Evolutionary conservation across 1,139 yeast species (phyloP).

Genomic region (Yamadazyma sp.): DNA sequence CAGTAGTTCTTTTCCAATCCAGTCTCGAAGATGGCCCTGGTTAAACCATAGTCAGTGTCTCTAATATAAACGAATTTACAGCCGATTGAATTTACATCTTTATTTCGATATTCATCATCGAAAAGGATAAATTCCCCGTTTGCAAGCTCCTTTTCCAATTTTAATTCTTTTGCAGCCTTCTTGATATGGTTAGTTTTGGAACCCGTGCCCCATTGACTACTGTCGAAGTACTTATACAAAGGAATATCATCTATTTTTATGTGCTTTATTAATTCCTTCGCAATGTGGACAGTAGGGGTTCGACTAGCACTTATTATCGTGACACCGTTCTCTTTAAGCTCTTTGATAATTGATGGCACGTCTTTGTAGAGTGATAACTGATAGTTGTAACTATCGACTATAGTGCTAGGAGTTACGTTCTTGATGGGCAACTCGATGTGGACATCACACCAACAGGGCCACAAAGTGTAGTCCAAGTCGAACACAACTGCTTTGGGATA

Average conservation of each 20-base stretch:
- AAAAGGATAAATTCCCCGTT: constrained; percentile 57
- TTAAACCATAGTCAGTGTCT: constrained; percentile 49
- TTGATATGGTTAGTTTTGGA: constrained; percentile 61
- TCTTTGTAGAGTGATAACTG: constrained; percentile 56
- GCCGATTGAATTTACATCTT: constrained; percentile 62
- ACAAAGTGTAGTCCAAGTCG: constrained; percentile 73
- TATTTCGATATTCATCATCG: constrained; percentile 69
- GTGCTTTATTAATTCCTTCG: constrained; percentile 51
- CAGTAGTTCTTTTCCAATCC: constrained; percentile 28
- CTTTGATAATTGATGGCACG: constrained; percentile 55
- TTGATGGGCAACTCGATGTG: constrained; percentile 55
- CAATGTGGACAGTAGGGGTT: constrained; percentile 64
- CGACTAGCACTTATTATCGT: constrained; percentile 64
- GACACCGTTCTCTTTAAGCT: constrained; percentile 41
- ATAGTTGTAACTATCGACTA: constrained; percentile 49
- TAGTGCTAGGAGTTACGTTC: constrained; percentile 20
- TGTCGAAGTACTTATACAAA: constrained; percentile 47
- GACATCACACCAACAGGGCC: constrained; percentile 73
- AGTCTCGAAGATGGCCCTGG: constrained; percentile 43
- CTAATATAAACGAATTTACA: constrained; percentile 58
- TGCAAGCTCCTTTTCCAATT: constrained; percentile 38
- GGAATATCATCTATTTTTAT: constrained; percentile 49
- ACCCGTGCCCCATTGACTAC: constrained; percentile 67
- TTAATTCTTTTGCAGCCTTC: constrained; percentile 43
- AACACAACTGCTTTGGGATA: constrained; percentile 68